Evolutionary conservation across 192 early-diverging fungal species (phyloP).

Genomic region (Obelidium mucronatum): DNA sequence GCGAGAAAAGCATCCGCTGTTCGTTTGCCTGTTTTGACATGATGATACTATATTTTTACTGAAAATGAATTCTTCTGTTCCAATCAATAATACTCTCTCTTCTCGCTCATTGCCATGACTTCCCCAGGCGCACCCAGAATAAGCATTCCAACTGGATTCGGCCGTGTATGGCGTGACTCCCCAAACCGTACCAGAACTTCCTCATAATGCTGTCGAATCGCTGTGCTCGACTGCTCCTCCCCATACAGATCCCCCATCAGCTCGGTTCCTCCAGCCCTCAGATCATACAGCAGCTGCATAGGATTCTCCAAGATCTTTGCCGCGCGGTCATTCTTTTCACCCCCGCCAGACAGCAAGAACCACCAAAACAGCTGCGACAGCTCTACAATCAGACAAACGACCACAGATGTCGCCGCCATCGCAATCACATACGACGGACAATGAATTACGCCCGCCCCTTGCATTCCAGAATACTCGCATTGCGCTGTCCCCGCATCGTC

Average conservation of each 20-base stretch:
- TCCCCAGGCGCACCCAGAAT: constrained; percentile 25
- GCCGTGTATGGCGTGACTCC: constrained; percentile 29
- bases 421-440: constrained; percentile 11
- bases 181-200: constrained; percentile 25
- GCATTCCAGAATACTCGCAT: constrained; percentile 19
- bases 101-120: constrained; percentile 35
- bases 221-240: neutral
- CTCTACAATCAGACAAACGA: constrained; percentile 24
- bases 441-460: constrained; percentile 16
- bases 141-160: constrained; percentile 28
- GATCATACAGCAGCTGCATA: constrained; percentile 29
- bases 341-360: constrained; percentile 29
- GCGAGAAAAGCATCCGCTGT: constrained; percentile 36
- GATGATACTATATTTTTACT: neutral
- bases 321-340: constrained; percentile 29
- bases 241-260: constrained; percentile 2
- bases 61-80: neutral
- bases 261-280: constrained; percentile 21
- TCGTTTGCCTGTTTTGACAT: neutral
- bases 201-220: constrained; percentile 12
- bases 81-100: constrained; percentile 25
- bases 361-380: constrained; percentile 35
- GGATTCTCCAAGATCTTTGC: constrained; percentile 24
- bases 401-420: neutral
- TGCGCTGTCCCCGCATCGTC: neutral